Evolutionary conservation across 768 basidiomycete species (phyloP).

Genomic region (Pisolithus orientalis): DNA sequence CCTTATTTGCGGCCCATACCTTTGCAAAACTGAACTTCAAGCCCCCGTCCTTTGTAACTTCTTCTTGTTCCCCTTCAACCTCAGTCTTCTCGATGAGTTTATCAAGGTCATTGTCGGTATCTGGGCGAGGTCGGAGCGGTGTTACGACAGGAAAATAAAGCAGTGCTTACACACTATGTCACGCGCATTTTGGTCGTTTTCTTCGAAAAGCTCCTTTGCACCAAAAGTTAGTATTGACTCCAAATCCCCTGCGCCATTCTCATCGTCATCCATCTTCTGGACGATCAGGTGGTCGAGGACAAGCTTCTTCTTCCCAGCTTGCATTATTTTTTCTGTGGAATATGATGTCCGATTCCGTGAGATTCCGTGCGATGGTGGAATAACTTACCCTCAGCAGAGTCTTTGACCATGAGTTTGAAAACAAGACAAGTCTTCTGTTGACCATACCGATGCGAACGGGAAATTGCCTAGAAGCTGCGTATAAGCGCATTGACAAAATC

Average conservation of each 20-base stretch:
- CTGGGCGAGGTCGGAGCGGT: slow-evolving; percentile 29
- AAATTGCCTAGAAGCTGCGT: slow-evolving; percentile 62
- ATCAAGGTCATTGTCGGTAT: slow-evolving; percentile 77
- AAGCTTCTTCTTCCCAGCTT: slow-evolving; percentile 92
- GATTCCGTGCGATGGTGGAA: not conserved
- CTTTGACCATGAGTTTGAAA: slow-evolving; percentile 94
- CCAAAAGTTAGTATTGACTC: slow-evolving; percentile 87
- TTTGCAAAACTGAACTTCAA: slow-evolving; percentile 83
- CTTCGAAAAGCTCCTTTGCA: slow-evolving; percentile 78
- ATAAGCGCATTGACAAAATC: slow-evolving; percentile 1
- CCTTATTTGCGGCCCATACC: slow-evolving; percentile 82
- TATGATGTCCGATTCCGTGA: not conserved
- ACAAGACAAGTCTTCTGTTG: slow-evolving; percentile 92
- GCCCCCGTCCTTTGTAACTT: slow-evolving; percentile 42
- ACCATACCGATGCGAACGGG: slow-evolving; percentile 90
- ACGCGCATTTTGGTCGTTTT: slow-evolving; percentile 43
- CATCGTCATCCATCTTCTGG: slow-evolving; percentile 88
- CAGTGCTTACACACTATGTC: slow-evolving; percentile 62
- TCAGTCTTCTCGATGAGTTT: slow-evolving; percentile 85
- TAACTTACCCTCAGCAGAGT: slow-evolving; percentile 75
- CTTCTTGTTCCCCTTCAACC: slow-evolving; percentile 54
- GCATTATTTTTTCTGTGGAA: slow-evolving; percentile 75
- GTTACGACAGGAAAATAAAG: not conserved
- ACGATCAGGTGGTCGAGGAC: slow-evolving; percentile 93
- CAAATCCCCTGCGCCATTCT: slow-evolving; percentile 71